Evolutionary conservation across 2,329 filamentous ascomycete species (phyloP).

Genomic region (Colletotrichum orchidophilum): DNA sequence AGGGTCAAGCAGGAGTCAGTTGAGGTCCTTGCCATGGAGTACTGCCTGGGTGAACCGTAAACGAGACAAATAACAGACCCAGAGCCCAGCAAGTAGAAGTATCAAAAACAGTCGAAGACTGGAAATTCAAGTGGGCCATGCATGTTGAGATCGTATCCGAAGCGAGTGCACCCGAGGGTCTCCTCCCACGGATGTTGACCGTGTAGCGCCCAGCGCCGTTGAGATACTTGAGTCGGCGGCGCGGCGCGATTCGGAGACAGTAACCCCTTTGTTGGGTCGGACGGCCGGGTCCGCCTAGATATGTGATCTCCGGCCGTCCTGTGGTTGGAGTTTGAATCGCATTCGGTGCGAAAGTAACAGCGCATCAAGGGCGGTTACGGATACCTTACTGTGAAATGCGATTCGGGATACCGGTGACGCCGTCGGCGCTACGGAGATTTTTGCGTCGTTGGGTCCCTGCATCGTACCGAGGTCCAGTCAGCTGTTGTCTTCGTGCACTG

Average conservation of each 20-base stretch:
- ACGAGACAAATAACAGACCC: background rate
- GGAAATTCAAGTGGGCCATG: background rate
- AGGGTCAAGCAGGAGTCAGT: background rate
- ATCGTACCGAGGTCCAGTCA: background rate
- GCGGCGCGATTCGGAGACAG: background rate
- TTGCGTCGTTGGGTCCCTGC: background rate
- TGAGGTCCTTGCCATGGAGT: background rate
- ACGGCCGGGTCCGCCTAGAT: background rate
- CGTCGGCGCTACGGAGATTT: constrained; percentile 18
- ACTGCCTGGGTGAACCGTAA: background rate
- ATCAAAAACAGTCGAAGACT: background rate
- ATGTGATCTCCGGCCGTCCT: background rate
- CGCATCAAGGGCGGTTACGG: background rate
- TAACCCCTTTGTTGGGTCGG: background rate
- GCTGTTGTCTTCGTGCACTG: background rate
- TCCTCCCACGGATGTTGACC: background rate
- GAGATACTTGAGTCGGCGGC: background rate
- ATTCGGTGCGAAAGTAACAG: background rate
- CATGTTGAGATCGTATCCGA: background rate
- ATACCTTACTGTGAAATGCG: background rate
- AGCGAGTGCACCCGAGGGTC: no score
- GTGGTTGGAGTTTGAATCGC: background rate
- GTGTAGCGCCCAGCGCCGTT: background rate
- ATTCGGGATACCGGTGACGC: constrained; percentile 22
- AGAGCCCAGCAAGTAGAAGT: background rate